These are phyloP conservation scores for Leccinum broughii DNA, from an alignment of 768 basidiomycete species.

Conservation along the genomic window DNA sequence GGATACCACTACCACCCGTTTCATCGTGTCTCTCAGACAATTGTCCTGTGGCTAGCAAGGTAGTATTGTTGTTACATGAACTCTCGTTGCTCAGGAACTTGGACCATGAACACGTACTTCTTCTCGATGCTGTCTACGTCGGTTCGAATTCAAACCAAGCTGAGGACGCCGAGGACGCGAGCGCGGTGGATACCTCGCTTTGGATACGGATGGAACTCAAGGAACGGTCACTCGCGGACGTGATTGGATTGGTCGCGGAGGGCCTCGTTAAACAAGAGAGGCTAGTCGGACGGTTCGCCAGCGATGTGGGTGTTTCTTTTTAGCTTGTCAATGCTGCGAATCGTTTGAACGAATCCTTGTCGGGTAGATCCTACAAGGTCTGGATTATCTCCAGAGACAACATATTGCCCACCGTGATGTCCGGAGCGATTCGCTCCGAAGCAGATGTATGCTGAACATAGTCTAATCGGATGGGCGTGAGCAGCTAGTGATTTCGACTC, in stretches of 20 bases:
- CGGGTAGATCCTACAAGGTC: constrained; percentile 58
- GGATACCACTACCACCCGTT: constrained; percentile 55
- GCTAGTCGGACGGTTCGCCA: constrained; percentile 72
- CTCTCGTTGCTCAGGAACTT: constrained; percentile 56
- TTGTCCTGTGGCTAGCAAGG: constrained; percentile 52
- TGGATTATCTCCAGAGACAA: constrained; percentile 64
- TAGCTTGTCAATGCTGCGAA: not conserved
- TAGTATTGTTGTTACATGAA: constrained; percentile 63
- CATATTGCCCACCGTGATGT: constrained; percentile 82
- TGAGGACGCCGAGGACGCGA: constrained; percentile 20
- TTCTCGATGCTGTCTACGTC: constrained; percentile 71
- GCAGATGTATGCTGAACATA: not conserved
- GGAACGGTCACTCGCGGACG: constrained; percentile 84
- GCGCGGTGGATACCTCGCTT: constrained; percentile 51
- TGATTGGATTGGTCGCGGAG: constrained; percentile 61
- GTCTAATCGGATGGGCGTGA: constrained; percentile 19
- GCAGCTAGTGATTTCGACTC: constrained; percentile 18
- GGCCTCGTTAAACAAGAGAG: constrained; percentile 68
- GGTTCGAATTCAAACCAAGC: constrained; percentile 42
- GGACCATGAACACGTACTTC: constrained; percentile 61
- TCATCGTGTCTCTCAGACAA: constrained; percentile 27
- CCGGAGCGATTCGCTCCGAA: constrained; percentile 54
- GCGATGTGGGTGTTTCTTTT: constrained; percentile 57
- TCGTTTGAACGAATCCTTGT: constrained; percentile 1
- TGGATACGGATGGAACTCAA: constrained; percentile 92